Base-by-base conservation (phyloP, 192 early-diverging fungal species). In the Mortierella antarctica region DNA sequence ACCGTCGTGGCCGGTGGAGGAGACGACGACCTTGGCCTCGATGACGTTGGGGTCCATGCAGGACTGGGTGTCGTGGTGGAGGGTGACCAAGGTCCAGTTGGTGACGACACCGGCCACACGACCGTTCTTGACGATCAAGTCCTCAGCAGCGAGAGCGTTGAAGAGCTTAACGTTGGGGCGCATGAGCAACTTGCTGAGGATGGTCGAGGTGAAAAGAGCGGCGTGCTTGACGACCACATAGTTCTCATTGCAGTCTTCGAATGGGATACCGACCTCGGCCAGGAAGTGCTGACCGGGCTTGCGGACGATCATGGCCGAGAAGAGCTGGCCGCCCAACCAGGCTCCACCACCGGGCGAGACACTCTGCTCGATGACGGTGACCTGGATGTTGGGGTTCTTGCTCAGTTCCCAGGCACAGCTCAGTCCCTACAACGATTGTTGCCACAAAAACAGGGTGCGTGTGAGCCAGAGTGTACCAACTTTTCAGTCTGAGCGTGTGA, bases 1-100 rank as follows among this genome's bases (percentile, higher is more conserved):
- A 40, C 92, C 90, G 67, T 90, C 89, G 67, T 93, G 90, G 21
- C 92, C 90, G 52, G 83, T 87, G 58, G 86, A 89, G 3, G 92
- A 93, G 62, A 89, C 85, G 55, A 92, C 86, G 44, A 93, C 84
- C 73, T 86, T 86, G 82, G 89, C 84, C 71, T 86, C 86, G 70
- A 93, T 88, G 39, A 87, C 86, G 51, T 90, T 88, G n/a, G 92
- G 92, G 69, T 93, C 92, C 92, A 93, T 93, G 85, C 92, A 91
- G 11, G 85, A 83, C 76, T 82, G 84, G 17, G 85, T 89, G 51
- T 86, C 82, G 53, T 89, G 86, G 46, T 87, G 74, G 18, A 87
- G 61, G 40, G 92, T 84, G 23, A 93, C 92, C 53, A 93, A 71
- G 55, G 92, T 88, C 92, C 92, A 93, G 87, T 93, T 93, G 65